Evolutionary conservation across 768 basidiomycete species (phyloP), one percentile per base, ranked within the genome.

Genomic region (Omphalotus guepiniiformis): DNA sequence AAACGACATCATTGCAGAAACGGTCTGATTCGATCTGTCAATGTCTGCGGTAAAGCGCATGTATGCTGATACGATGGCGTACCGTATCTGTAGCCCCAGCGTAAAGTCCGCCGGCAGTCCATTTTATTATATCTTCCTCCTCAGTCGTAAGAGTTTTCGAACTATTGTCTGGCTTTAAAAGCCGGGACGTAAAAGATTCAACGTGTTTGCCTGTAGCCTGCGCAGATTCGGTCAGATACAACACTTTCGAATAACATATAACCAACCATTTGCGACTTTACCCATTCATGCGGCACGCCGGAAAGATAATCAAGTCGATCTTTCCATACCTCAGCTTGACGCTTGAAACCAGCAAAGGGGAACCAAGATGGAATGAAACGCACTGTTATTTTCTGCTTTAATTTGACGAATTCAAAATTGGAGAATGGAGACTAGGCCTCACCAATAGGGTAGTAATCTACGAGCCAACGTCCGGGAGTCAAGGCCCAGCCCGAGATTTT

Each of bases 341-440:
- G 67, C 50, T 74, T 74, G 65, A 76, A 80, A 0, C 53, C 60
- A 5, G 71, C 69, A 11, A 75, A 74, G 6, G 79, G 79, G 25
- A 80, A 55, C 58, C 63, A 79, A 2, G 67, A 60, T 2, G 79
- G 79, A n/a, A 79, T 48, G 41, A 73, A 70, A 23, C 75, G 74
- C 18, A 79, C 72, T 74, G 26, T 12, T 36, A 40, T 8, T 48
- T 21, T 8, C 39, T 21, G 21, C 21, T 21, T 8, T 12, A 32
- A 25, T 23, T n/a, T n/a, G n/a, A n/a, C n/a, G n/a, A n/a, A n/a
- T n/a, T n/a, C 11, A 21, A 16, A 18, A 35, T 46, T 2, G 5
- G 16, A 12, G 12, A 40, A 30, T 26, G 15, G 9, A 4, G 3
- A 42, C 37, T 36, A 21, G 9, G 8, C 55, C 67, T 39, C 43